Conservation (phyloP, 2,329 filamentous ascomycete species). For the Fusarium cyanostomum region DNA sequence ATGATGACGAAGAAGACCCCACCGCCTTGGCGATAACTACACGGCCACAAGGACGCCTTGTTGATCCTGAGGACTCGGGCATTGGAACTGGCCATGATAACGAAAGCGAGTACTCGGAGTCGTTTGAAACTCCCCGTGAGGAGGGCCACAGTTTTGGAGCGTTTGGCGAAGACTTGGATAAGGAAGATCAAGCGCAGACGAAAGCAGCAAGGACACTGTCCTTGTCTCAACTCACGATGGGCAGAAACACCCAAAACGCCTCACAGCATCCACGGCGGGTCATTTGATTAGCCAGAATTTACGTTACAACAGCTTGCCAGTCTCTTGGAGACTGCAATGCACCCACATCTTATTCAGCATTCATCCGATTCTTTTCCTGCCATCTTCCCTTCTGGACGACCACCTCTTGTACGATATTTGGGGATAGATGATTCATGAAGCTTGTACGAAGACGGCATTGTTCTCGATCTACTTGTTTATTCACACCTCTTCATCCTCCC, state of each 20-base stretch:
- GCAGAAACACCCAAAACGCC: constrained; percentile 29
- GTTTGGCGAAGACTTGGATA: constrained; percentile 56
- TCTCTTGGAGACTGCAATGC: background rate
- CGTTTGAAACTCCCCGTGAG: constrained; percentile 63
- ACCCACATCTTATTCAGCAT: background rate
- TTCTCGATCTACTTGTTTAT: constrained; percentile 5
- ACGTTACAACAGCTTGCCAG: background rate
- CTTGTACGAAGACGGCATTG: constrained; percentile 19
- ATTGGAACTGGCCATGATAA: constrained; percentile 51
- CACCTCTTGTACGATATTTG: constrained; percentile 21
- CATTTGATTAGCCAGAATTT: constrained; percentile 28
- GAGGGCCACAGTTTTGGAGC: constrained; percentile 54
- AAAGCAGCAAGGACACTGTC: constrained; percentile 72
- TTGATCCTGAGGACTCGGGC: constrained; percentile 50
- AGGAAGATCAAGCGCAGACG: constrained; percentile 53
- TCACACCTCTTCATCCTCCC: constrained; percentile 1
- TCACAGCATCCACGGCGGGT: constrained; percentile 39
- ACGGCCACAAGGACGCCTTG: constrained; percentile 28
- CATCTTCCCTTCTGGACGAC: constrained; percentile 9
- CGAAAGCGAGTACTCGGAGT: constrained; percentile 57
- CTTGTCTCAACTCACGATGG: constrained; percentile 67
- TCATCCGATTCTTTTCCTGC: background rate
- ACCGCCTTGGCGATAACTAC: constrained; percentile 27
- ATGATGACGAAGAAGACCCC: constrained; percentile 53
- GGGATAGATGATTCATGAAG: constrained; percentile 32